These are phyloP conservation scores for Sphagnum contortum DNA, from an alignment of 225 moss, liverwort and hornwort species.

Conservation along the genomic window DNA sequence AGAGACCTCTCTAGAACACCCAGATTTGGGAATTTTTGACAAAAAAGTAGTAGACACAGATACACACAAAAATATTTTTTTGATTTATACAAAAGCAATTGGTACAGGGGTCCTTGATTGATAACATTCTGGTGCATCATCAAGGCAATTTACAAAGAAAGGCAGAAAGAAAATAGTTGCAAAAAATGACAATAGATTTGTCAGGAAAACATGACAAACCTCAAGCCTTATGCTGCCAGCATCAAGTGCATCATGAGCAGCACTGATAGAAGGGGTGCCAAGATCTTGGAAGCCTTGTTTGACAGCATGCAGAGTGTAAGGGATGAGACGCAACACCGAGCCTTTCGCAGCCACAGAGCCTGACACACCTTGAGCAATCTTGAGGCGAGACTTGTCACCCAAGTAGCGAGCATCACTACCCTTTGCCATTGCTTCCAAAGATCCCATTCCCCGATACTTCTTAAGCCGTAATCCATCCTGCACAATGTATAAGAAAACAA, in stretches of 20 bases:
- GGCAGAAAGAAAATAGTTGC: neutral
- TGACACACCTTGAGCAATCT: slow-evolving; percentile 84
- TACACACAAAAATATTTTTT: neutral
- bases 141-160: neutral
- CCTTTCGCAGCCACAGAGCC: slow-evolving; percentile 83
- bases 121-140: neutral
- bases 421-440: slow-evolving; percentile 77
- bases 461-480: slow-evolving; percentile 71
- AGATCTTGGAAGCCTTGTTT: slow-evolving; percentile 75
- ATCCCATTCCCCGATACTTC: slow-evolving; percentile 86
- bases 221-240: slow-evolving; percentile 56
- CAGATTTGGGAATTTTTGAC: neutral
- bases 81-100: neutral
- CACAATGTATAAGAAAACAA: neutral
- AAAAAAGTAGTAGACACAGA: neutral
- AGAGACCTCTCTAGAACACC: neutral
- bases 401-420: slow-evolving; percentile 81
- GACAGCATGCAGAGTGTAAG: slow-evolving; percentile 75
- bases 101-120: neutral
- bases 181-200: neutral
- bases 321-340: slow-evolving; percentile 59
- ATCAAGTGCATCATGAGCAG: slow-evolving; percentile 33
- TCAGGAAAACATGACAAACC: slow-evolving; percentile 17
- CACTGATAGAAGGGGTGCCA: slow-evolving; percentile 32
- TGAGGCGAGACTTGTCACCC: slow-evolving; percentile 52